These are phyloP conservation scores for Aspergillus carlsbadensis DNA, from an alignment of 495 filamentous ascomycete species.

Conservation along the genomic window DNA sequence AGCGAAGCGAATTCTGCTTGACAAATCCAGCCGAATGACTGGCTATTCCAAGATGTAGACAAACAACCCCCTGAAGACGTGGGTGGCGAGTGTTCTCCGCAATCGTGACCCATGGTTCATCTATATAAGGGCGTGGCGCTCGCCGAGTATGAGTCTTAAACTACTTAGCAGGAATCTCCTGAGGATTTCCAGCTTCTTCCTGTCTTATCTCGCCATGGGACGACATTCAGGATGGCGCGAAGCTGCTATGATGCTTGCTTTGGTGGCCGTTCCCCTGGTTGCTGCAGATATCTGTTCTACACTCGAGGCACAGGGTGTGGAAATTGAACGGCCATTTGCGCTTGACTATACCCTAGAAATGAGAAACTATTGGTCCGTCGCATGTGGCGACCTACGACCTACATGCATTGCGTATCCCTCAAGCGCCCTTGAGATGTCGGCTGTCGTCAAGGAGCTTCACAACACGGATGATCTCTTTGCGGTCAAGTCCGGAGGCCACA, in stretches of 20 bases:
- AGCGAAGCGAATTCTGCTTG: too few relatives aligned
- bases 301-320: slow-evolving; percentile 28
- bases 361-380: slow-evolving; percentile 40
- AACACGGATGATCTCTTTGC: slow-evolving; percentile 38
- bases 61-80: too few relatives aligned
- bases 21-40: too few relatives aligned
- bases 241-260: slow-evolving; percentile 13
- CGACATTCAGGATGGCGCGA: too few relatives aligned
- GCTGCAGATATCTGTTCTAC: slow-evolving; percentile 39
- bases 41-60: too few relatives aligned
- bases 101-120: too few relatives aligned
- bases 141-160: too few relatives aligned
- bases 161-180: too few relatives aligned
- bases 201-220: too few relatives aligned
- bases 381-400: slow-evolving; percentile 39
- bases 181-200: too few relatives aligned
- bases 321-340: slow-evolving; percentile 29
- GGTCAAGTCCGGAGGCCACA: slow-evolving; percentile 45
- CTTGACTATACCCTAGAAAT: slow-evolving; percentile 28
- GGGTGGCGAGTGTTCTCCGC: too few relatives aligned
- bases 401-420: slow-evolving; percentile 41
- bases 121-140: too few relatives aligned
- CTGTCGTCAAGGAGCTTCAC: slow-evolving; percentile 37
- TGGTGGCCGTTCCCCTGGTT: slow-evolving; percentile 21
- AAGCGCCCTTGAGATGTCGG: slow-evolving; percentile 37